These are phyloP conservation scores for Neurospora sp. DNA, from an alignment of 2,329 filamentous ascomycete genomes.

Conservation along the genomic window DNA sequence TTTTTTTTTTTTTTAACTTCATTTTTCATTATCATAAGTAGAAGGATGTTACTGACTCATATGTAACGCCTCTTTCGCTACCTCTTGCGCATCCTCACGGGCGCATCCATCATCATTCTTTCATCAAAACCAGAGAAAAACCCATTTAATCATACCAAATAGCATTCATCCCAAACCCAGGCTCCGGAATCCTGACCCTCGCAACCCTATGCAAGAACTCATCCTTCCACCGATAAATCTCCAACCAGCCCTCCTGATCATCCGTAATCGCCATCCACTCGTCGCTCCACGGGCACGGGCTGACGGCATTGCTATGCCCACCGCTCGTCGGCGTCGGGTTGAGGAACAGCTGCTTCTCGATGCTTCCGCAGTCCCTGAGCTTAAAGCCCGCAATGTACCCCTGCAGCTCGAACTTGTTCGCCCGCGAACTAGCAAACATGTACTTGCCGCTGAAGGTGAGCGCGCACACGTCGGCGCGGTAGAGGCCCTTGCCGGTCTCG, in stretches of 20 bases:
- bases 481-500: conserved; percentile 44
- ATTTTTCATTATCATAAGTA: neutral
- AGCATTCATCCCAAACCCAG: conserved; percentile 95
- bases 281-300: conserved; percentile 72
- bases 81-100: neutral
- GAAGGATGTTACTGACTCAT: neutral
- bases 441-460: conserved; percentile 60
- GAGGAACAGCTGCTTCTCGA: conserved; percentile 70
- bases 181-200: conserved; percentile 66
- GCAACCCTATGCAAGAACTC: conserved; percentile 74
- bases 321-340: conserved; percentile 81
- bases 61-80: neutral
- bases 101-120: too few relatives aligned
- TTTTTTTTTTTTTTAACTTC: neutral
- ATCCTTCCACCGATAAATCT: conserved; percentile 80
- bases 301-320: conserved; percentile 82
- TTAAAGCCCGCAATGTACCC: conserved; percentile 78
- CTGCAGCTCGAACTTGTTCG: conserved; percentile 65
- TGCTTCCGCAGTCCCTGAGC: conserved; percentile 57
- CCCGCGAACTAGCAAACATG: conserved; percentile 73
- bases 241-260: conserved; percentile 77
- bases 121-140: neutral
- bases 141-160: conserved; percentile 70
- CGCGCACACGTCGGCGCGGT: conserved; percentile 77
- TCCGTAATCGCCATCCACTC: conserved; percentile 88